These are phyloP conservation scores for Fomitopsis palustris DNA, from an alignment of 1,284 basidiomycete genomes.

Conservation along the genomic window DNA sequence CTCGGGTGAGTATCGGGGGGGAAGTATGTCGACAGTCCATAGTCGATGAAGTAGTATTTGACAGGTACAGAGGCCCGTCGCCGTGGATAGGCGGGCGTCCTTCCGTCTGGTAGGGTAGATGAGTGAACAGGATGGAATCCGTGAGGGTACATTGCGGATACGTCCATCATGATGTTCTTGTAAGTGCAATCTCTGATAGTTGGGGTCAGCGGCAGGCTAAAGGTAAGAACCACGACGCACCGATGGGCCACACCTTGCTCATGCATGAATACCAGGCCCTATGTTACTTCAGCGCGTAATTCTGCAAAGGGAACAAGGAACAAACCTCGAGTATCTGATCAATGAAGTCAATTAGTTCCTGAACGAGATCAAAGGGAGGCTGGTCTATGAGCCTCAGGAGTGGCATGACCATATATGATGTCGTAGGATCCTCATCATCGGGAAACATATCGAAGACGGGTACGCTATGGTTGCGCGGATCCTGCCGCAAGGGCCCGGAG, in stretches of 20 bases:
- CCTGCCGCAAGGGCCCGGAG: neutral
- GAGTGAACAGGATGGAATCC: conserved; percentile 23
- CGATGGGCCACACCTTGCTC: conserved; percentile 16
- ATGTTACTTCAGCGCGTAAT: no score
- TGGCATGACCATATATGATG: no score
- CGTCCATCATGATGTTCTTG: conserved; percentile 39
- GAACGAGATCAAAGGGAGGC: conserved; percentile 3
- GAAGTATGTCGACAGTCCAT: conserved; percentile 31
- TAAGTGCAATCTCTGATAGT: conserved; percentile 34
- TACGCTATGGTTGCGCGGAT: no score
- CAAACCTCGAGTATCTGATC: conserved; percentile 24
- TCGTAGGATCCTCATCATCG: no score
- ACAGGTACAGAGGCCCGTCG: conserved; percentile 27
- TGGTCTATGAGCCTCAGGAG: no score
- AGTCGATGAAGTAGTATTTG: conserved; percentile 33
- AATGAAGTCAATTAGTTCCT: conserved; percentile 25
- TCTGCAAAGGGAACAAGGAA: neutral
- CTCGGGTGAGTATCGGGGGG: conserved; percentile 1
- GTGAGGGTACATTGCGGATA: conserved; percentile 23
- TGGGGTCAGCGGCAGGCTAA: neutral
- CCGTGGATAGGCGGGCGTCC: conserved; percentile 20
- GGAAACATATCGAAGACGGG: no score
- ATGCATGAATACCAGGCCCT: conserved; percentile 19
- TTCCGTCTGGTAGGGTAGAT: conserved; percentile 12
- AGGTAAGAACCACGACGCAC: neutral